Percentiles rank a stretch among this genome's conserved stretches.
Conservation (phyloP, 768 basidiomycete species). For the Mycena latifolia region DNA sequence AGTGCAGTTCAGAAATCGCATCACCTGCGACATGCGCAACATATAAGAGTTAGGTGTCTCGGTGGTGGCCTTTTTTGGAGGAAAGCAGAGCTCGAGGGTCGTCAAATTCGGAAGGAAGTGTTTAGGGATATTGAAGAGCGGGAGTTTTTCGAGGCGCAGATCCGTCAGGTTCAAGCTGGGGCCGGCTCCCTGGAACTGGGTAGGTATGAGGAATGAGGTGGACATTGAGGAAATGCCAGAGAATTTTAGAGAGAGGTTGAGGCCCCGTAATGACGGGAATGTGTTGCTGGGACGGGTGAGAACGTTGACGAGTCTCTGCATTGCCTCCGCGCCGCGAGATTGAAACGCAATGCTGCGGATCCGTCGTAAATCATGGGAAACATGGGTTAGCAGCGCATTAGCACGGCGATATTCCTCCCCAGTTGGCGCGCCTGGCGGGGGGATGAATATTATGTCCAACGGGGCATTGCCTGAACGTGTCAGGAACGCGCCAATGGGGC, state of each 20-base stretch:
- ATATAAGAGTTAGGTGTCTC: constrained; percentile 45
- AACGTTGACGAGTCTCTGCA: constrained; percentile 37
- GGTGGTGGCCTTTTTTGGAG: constrained; percentile 40
- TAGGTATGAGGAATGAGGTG: constrained; percentile 16
- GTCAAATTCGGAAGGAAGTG: constrained; percentile 53
- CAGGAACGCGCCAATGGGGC: constrained; percentile 43
- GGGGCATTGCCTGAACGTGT: constrained; percentile 49
- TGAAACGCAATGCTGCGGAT: constrained; percentile 50
- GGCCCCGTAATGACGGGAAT: constrained; percentile 38
- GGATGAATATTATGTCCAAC: constrained; percentile 50
- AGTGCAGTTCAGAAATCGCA: constrained; percentile 50
- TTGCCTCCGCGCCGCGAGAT: constrained; percentile 41
- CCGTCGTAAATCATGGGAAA: constrained; percentile 42
- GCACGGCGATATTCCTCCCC: constrained; percentile 36
- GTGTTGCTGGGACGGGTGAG: constrained; percentile 33
- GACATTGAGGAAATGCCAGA: constrained; percentile 15
- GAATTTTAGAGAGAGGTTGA: constrained; percentile 41
- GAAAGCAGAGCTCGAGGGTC: constrained; percentile 57
- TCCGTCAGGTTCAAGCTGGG: constrained; percentile 40
- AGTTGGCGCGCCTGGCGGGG: constrained; percentile 25
- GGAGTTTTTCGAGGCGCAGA: constrained; percentile 58
- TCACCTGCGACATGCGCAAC: constrained; percentile 55
- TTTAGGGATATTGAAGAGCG: constrained; percentile 51
- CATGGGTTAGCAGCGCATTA: constrained; percentile 39
- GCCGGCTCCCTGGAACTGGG: constrained; percentile 10